Percentiles rank a stretch among this genome's conserved stretches.
Evolutionary conservation across 305 asterid species (phyloP).

Genomic region (Solanum hybrid): DNA sequence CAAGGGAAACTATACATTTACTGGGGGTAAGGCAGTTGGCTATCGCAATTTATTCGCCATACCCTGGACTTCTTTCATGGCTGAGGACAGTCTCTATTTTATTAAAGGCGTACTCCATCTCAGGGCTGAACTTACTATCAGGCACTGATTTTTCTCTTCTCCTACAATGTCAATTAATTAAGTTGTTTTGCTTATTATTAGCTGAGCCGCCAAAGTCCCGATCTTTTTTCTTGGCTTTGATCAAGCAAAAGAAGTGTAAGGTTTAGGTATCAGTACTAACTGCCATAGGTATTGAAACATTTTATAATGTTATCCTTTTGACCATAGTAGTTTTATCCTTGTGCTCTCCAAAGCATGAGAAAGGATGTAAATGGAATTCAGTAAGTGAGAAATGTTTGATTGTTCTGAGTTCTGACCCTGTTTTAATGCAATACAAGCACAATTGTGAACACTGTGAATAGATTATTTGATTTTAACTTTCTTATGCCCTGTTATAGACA

Average conservation of each 20-base stretch:
- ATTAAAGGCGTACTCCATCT: constrained; percentile 23
- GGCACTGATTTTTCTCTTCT: constrained; percentile 2
- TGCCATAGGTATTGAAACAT: background rate
- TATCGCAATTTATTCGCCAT: constrained; percentile 18
- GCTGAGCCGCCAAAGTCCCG: background rate
- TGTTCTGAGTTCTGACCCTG: background rate
- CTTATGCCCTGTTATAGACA: background rate
- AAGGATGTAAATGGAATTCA: constrained; percentile 4
- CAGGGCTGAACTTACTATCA: constrained; percentile 21
- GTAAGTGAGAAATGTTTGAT: background rate
- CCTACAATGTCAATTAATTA: background rate
- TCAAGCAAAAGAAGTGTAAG: background rate
- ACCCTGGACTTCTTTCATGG: constrained; percentile 23
- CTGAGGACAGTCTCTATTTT: constrained; percentile 26
- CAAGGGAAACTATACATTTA: constrained; percentile 46
- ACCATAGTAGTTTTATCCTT: background rate
- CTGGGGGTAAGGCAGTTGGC: constrained; percentile 21
- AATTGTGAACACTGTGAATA: background rate
- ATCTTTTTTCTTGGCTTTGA: background rate
- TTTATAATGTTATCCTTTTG: background rate
- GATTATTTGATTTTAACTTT: background rate
- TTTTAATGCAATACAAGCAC: background rate
- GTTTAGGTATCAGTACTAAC: background rate
- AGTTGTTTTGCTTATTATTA: background rate
- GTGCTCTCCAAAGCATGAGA: background rate